Base-by-base conservation (phyloP, 129 eudicot species). In the Lonicera japonica region DNA sequence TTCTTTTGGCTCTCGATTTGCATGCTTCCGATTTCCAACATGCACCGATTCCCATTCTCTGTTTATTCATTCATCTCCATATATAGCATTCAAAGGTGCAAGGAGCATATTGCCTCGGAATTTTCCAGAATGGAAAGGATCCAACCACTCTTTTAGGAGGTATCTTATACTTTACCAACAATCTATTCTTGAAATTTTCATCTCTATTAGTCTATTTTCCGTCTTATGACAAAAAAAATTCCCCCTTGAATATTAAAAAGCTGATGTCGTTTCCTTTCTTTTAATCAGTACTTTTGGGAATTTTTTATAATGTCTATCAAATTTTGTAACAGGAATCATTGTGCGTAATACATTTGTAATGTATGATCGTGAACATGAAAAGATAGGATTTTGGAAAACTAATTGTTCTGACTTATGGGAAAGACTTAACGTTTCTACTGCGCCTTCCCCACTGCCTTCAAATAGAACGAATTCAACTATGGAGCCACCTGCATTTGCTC, bases 131-230 rank as follows among this genome's bases (percentile, higher is more conserved):
- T 61, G 99, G 92, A 54, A 88, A 83, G 67, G 99, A 94, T 70
- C 92, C 95, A 9, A 94, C 99, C 48, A 94, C 99, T 61, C 95
- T 94, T 67, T 73, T 94, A 73, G 99, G 99, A 77, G 99, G 99
- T 94, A 85, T 46, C 59, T 55, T 51, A 36, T 51, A 45, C 68
- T 66, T 53, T 17, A 68, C 66, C 0, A n/a, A 46, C 53, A 58
- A 54, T 29, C 2, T 43, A 14, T 61, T 8, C 46, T 54, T 13
- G 8, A 20, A 63, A 5, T 52, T 29, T 45, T 57, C 45, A 0
- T n/a, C n/a, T 15, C 21, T 67, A 29, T 29, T 29, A n/a, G n/a
- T n/a, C 6, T 29, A 7, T 14, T 6, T 54, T n/a, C 17, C 50
- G 17, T 23, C 47, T 22, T 58, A 64, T 18, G 53, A 38, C 13